phyloP scores from a whole-genome alignment of 208 protist species.

The Trypanosomatidae sp. region DNA sequence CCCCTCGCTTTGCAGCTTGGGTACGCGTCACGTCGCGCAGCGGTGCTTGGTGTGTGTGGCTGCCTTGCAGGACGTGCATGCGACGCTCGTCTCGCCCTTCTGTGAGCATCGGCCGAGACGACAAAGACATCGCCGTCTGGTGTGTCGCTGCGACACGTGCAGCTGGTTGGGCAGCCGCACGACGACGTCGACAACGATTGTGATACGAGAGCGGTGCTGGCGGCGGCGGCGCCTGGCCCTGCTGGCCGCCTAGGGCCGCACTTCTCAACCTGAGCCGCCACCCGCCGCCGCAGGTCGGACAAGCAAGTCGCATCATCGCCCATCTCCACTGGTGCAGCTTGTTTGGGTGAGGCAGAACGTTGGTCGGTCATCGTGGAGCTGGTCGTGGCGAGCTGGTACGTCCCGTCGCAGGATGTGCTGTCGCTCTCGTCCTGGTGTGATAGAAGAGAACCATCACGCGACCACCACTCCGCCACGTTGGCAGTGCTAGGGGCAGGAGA shows the following conservation, averaged over 20 bases:
- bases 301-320: neutral
- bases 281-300: constrained; percentile 3
- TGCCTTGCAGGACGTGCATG: neutral
- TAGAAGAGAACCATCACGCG: constrained; percentile 11
- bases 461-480: constrained; percentile 8
- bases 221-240: neutral
- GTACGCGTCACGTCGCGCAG: neutral
- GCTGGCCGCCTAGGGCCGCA: neutral
- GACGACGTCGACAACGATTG: constrained; percentile 3
- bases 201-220: neutral
- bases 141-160: constrained; percentile 18
- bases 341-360: neutral
- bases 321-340: neutral
- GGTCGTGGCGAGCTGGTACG: neutral
- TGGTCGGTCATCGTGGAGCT: neutral
- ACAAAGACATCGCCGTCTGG: neutral
- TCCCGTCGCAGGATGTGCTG: neutral
- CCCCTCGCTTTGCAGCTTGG: neutral
- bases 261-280: neutral
- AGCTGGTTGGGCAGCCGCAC: constrained; percentile 21
- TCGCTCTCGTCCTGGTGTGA: neutral
- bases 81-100: neutral
- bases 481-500: neutral
- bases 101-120: neutral
- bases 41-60: neutral